Base-by-base conservation (phyloP, 2,329 filamentous ascomycete species). In the Colletotrichum sp. region DNA sequence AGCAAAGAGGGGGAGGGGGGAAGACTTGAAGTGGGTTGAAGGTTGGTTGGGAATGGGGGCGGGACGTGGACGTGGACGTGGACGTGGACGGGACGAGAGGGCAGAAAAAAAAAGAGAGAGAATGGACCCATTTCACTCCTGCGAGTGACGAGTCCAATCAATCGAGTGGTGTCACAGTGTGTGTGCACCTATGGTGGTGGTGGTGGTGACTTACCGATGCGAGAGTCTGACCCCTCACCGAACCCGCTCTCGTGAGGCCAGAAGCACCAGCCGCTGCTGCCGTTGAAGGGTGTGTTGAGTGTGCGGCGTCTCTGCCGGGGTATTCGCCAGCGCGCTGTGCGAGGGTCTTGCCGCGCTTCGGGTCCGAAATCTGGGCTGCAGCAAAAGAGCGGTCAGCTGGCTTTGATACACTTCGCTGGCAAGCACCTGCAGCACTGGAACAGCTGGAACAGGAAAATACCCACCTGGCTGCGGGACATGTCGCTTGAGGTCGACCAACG, bases 271-370 rank as follows among this genome's bases (percentile, higher is more conserved):
- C 43, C 66, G 84, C 82, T 43, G 85, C 85, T 72, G 86, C 69
- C 63, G 59, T 21, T 34, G 43, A 52, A 7, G 43, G 43, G n/a
- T 52, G 43, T 21, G 43, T 52, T 52, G 43, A 52, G 43, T 52
- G 43, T 52, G 63, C 15, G 84, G 86, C 82, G 60, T 84, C 82
- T 74, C 83, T 87, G 36, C 85, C 55, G 21, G 85, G 82, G 76
- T 87, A 88, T 75, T 93, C 91, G 76, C 83, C 88, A 36, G 88
- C 90, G 78, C 87, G 87, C 72, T 93, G 90, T 24, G 83, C 84
- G 30, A 93, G 83, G 16, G 90, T 91, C 80, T 92, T 92, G 72
- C 92, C 88, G 83, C 5, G 91, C 80, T 66, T 92, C 89, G 24
- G 92, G 87, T 79, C 91, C 87, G 26, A 85, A 78, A 72, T 30